These are phyloP conservation scores for Cladochytrium replicatum DNA, from an alignment of 192 early-diverging fungal species.

Conservation along the genomic window DNA sequence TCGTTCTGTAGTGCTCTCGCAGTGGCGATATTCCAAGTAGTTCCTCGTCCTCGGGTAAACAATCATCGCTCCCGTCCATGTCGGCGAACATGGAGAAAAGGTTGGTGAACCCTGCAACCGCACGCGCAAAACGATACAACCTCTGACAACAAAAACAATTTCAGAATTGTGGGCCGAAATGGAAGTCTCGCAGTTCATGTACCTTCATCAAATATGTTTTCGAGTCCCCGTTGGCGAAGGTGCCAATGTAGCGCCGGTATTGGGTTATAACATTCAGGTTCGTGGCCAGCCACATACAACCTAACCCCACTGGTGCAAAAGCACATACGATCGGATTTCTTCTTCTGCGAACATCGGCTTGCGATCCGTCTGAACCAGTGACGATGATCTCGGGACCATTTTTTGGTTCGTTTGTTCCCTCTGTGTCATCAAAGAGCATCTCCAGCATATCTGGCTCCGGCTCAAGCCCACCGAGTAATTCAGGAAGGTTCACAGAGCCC, in stretches of 20 bases:
- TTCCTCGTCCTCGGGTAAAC: constrained; percentile 24
- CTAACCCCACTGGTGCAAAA: constrained; percentile 2
- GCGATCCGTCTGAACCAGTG: no score
- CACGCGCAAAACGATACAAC: constrained; percentile 9
- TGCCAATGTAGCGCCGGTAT: constrained; percentile 15
- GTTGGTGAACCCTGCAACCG: constrained; percentile 23
- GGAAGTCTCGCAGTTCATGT: no score
- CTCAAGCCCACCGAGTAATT: no score
- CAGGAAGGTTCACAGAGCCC: no score
- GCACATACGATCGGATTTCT: background rate
- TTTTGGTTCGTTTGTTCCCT: no score
- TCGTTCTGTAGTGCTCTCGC: constrained; percentile 20
- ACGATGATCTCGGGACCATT: no score
- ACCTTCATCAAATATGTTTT: background rate
- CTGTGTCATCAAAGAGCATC: no score
- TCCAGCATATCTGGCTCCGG: no score
- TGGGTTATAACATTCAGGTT: constrained; percentile 13
- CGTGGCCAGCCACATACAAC: constrained; percentile 10
- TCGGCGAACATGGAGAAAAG: constrained; percentile 30
- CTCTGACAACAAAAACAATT: no score
- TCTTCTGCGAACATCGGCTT: no score
- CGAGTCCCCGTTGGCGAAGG: constrained; percentile 5
- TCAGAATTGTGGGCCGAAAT: no score
- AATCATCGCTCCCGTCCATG: constrained; percentile 25
- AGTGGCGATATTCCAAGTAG: constrained; percentile 23